Conservation (phyloP, 805 yeast genomes). For the Sugiyamaella valdiviana region DNA sequence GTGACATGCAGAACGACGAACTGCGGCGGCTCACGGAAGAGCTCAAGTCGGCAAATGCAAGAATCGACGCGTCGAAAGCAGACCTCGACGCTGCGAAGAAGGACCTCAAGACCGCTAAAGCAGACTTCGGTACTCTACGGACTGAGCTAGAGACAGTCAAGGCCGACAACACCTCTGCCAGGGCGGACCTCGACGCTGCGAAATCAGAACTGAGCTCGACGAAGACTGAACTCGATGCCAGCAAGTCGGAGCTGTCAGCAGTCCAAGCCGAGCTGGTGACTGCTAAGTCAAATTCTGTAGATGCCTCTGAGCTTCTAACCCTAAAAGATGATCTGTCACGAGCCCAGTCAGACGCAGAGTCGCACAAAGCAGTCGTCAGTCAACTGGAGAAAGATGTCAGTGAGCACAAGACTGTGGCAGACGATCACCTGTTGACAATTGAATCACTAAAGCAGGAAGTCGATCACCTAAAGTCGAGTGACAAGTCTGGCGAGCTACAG, state of each 20-base stretch:
- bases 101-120: background rate
- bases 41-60: background rate
- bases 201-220: background rate
- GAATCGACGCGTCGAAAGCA: background rate
- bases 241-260: background rate
- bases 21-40: slow-evolving; percentile 41
- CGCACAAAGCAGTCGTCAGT: background rate
- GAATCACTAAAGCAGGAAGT: slow-evolving; percentile 7
- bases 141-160: background rate
- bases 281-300: no score
- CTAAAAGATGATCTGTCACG: background rate
- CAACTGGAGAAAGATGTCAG: background rate
- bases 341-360: background rate
- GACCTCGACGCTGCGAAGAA: background rate
- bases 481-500: background rate
- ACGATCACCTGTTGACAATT: background rate
- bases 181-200: background rate
- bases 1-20: slow-evolving; percentile 57
- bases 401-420: background rate
- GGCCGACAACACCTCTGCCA: background rate
- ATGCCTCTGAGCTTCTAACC: background rate
- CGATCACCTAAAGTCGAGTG: background rate
- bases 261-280: background rate
- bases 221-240: background rate
- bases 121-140: no score